Conservation (phyloP, 164 flowering plant species). For the Nymphaea thermarum region DNA sequence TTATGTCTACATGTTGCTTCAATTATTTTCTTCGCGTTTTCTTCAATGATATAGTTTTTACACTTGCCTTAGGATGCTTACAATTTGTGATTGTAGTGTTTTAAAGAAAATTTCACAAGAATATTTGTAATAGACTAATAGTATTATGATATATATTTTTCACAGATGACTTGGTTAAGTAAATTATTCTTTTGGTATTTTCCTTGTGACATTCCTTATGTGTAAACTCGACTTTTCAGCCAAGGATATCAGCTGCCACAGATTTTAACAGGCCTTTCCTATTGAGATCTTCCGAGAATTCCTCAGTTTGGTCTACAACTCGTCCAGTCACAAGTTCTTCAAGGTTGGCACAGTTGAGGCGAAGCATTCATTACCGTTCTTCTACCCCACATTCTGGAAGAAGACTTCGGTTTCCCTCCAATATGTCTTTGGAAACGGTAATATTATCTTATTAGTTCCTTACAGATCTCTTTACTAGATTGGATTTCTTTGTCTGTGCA, state of each 20-base stretch:
- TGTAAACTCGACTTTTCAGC: conserved; percentile 1
- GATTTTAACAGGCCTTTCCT: conserved; percentile 23
- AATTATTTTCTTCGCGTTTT: no score
- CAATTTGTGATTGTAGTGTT: no score
- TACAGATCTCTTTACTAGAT: neutral
- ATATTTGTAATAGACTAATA: no score
- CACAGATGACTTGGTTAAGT: no score
- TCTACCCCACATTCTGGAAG: conserved; percentile 25
- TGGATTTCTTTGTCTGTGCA: neutral
- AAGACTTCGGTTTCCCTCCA: conserved; percentile 36
- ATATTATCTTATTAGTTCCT: neutral
- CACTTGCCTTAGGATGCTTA: no score
- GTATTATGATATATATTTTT: no score
- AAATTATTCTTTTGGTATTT: neutral
- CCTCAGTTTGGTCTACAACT: conserved; percentile 30
- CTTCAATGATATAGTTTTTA: no score
- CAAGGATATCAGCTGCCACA: conserved; percentile 28
- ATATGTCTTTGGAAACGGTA: conserved; percentile 81
- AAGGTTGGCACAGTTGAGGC: conserved; percentile 41
- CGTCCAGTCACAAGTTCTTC: conserved; percentile 27
- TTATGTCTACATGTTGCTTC: no score
- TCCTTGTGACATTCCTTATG: neutral
- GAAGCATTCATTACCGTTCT: conserved; percentile 20
- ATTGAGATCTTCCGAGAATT: conserved; percentile 19
- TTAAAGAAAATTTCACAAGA: no score